Conservation (phyloP, 139 green algal species). For the Chlamydomonas schloesseri region DNA sequence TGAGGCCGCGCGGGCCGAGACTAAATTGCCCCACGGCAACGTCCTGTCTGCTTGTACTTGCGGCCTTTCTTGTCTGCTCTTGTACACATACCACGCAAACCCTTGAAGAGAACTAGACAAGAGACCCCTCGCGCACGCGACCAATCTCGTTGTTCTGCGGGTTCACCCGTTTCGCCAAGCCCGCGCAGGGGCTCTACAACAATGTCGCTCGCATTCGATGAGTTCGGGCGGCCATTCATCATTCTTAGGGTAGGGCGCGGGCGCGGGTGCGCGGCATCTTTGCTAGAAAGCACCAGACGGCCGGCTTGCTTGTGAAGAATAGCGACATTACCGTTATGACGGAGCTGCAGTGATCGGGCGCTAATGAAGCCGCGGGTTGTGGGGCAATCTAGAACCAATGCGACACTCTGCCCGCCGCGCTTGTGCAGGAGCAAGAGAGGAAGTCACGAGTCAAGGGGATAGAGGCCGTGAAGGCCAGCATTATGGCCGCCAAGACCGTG, state of each 20-base stretch:
- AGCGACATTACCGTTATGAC: no score
- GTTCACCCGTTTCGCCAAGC: background rate
- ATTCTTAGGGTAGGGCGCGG: conserved; percentile 87
- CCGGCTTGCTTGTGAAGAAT: no score
- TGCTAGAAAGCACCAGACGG: background rate
- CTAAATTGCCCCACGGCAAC: no score
- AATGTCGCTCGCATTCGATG: conserved; percentile 97
- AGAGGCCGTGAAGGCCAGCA: conserved; percentile 97
- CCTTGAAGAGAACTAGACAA: no score
- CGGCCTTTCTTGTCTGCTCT: no score
- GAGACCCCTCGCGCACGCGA: background rate
- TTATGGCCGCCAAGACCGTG: conserved; percentile 95
- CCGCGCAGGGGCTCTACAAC: background rate
- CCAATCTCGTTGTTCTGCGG: background rate
- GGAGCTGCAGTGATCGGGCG: no score
- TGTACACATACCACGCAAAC: no score
- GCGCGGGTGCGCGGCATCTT: background rate
- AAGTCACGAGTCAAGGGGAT: conserved; percentile 91
- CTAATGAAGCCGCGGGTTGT: background rate
- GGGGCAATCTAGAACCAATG: conserved; percentile 2
- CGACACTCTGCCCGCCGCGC: background rate
- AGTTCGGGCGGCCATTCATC: conserved; percentile 97
- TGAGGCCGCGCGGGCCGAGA: no score
- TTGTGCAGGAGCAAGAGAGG: conserved; percentile 89
- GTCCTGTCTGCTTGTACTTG: no score